A percentile compares a stretch with the other conserved stretches of the same genome.
phyloP scores from a whole-genome alignment of 352 stramenopile species.

The Globisporangium apiculatum region DNA sequence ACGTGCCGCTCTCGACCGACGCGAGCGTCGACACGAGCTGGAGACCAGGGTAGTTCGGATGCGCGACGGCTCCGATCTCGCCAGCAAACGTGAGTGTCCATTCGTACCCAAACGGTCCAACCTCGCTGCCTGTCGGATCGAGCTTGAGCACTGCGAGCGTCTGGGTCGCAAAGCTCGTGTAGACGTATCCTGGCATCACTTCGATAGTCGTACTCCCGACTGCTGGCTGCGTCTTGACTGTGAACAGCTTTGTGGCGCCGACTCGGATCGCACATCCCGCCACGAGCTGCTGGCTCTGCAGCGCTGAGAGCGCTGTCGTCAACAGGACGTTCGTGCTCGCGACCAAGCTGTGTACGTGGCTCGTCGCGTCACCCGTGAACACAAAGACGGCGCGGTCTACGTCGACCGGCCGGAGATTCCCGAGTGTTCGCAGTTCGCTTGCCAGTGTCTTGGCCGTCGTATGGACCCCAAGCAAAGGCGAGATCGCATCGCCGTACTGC shows the following conservation, averaged over 20 bases:
- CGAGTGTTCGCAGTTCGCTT: constrained; percentile 31
- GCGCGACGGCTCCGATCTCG: constrained; percentile 23
- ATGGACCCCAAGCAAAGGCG: constrained; percentile 44
- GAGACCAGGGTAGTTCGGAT: constrained; percentile 35
- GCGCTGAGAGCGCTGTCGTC: constrained; percentile 27
- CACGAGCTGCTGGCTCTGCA: constrained; percentile 29
- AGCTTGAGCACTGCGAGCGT: constrained; percentile 25
- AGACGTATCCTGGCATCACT: constrained; percentile 29
- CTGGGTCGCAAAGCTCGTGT: constrained; percentile 21
- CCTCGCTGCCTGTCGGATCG: constrained; percentile 28
- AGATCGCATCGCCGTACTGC: constrained; percentile 47
- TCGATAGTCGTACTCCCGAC: constrained; percentile 30
- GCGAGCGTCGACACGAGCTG: constrained; percentile 41
- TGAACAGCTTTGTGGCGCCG: constrained; percentile 18
- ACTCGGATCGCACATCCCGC: constrained; percentile 31
- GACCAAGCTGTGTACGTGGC: constrained; percentile 27
- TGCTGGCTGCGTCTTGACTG: constrained; percentile 30
- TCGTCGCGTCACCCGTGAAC: constrained; percentile 29
- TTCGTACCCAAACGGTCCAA: constrained; percentile 46
- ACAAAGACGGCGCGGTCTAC: constrained; percentile 43
- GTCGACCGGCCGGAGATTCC: constrained; percentile 37
- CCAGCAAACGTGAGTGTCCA: constrained; percentile 66
- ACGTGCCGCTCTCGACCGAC: constrained; percentile 29
- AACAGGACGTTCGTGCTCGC: constrained; percentile 27
- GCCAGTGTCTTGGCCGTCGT: constrained; percentile 29